Evolutionary conservation across 2,329 filamentous ascomycete species (phyloP).

Genomic region (Claviceps lovelessii): DNA sequence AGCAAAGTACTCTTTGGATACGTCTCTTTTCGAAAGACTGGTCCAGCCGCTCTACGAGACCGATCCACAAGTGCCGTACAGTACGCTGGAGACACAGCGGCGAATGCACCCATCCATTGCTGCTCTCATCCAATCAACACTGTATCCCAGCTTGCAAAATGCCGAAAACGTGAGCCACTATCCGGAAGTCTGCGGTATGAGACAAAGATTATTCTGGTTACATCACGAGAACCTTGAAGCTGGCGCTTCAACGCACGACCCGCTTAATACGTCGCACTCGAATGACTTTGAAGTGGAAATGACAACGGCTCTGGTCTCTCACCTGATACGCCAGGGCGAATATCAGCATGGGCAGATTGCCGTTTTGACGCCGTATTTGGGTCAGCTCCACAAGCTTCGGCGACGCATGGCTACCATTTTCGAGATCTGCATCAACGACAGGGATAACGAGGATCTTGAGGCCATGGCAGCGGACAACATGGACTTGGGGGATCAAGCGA

Average conservation of each 20-base stretch:
- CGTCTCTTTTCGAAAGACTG: constrained; percentile 48
- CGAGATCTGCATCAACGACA: constrained; percentile 49
- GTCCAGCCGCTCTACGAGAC: constrained; percentile 20
- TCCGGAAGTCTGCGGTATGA: constrained; percentile 39
- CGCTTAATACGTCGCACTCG: constrained; percentile 29
- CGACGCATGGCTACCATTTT: constrained; percentile 31
- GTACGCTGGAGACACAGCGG: constrained; percentile 40
- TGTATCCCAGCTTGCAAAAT: constrained; percentile 45
- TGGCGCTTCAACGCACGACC: constrained; percentile 14
- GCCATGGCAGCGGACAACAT: background rate
- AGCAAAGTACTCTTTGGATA: constrained; percentile 37
- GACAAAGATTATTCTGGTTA: constrained; percentile 43
- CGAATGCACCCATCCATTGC: constrained; percentile 54
- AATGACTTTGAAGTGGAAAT: constrained; percentile 52
- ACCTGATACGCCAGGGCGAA: constrained; percentile 49
- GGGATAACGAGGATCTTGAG: constrained; percentile 31
- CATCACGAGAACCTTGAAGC: constrained; percentile 39
- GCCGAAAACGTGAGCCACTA: constrained; percentile 21
- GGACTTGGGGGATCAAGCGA: background rate
- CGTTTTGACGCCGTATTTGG: constrained; percentile 52
- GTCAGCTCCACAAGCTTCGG: constrained; percentile 40
- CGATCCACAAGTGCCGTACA: constrained; percentile 15
- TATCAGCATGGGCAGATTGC: constrained; percentile 51
- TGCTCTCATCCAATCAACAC: constrained; percentile 36
- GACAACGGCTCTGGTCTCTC: constrained; percentile 45